Evolutionary conservation across 371 early-diverging fungal species (phyloP).

Genomic region (Apophysomyces ossiformis): DNA sequence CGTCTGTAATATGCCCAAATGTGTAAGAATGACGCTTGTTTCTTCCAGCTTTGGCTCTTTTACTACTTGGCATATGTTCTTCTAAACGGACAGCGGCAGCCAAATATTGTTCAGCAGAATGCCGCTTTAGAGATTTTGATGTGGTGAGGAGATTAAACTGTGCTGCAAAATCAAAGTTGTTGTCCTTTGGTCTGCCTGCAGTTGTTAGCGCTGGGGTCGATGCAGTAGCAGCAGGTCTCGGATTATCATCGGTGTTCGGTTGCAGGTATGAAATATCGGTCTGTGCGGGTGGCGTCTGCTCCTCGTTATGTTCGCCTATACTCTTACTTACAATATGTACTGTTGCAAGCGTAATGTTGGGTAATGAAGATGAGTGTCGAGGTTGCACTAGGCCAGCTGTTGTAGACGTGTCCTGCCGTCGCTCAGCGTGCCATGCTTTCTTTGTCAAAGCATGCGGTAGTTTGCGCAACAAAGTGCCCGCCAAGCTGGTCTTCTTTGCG

Average conservation of each 20-base stretch:
- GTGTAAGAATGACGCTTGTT: slow-evolving; percentile 17
- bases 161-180: slow-evolving; percentile 15
- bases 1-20: slow-evolving; percentile 12
- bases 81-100: slow-evolving; percentile 3
- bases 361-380: slow-evolving; percentile 46
- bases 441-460: slow-evolving; percentile 34
- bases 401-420: slow-evolving; percentile 11
- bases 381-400: slow-evolving; percentile 25
- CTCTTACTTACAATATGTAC: neutral
- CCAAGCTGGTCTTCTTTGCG: slow-evolving; percentile 32
- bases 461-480: slow-evolving; percentile 39
- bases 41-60: slow-evolving; percentile 4
- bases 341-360: slow-evolving; percentile 31
- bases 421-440: slow-evolving; percentile 22
- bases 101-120: slow-evolving; percentile 13
- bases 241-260: slow-evolving; percentile 13
- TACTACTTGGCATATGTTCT: slow-evolving; percentile 4
- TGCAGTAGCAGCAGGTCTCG: slow-evolving; percentile 17
- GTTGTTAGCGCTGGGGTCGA: slow-evolving; percentile 14
- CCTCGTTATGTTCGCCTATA: slow-evolving; percentile 2
- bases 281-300: slow-evolving; percentile 8
- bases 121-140: slow-evolving; percentile 11
- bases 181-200: slow-evolving; percentile 2
- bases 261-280: neutral
- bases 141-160: slow-evolving; percentile 15